These are phyloP conservation scores for Solanum virginianum DNA, from an alignment of 257 asterid species.

Conservation along the genomic window DNA sequence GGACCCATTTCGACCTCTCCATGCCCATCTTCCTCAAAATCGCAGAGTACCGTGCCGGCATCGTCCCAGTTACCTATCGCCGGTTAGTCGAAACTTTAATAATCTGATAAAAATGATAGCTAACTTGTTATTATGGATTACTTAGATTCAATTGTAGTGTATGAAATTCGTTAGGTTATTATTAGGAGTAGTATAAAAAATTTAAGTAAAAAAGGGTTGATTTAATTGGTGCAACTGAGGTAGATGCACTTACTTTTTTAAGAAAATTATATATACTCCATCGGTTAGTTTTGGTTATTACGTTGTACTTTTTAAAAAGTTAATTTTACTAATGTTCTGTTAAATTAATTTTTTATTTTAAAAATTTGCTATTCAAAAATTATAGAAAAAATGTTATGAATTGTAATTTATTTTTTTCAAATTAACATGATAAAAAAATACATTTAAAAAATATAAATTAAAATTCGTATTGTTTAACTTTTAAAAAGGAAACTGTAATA, in stretches of 20 bases:
- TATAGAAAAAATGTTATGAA: too few relatives aligned
- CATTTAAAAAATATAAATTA: too few relatives aligned
- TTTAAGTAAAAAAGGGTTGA: not conserved
- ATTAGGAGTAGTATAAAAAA: not conserved
- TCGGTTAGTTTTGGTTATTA: too few relatives aligned
- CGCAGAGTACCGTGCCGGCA: conserved; percentile 22
- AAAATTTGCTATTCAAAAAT: too few relatives aligned
- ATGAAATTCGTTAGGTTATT: not conserved
- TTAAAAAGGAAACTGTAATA: too few relatives aligned
- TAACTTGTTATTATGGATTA: not conserved
- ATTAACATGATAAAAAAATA: too few relatives aligned
- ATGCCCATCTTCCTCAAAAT: conserved; percentile 26
- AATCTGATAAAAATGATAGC: not conserved
- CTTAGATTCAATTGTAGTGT: not conserved
- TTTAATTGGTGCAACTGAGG: not conserved
- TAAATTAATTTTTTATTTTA: too few relatives aligned
- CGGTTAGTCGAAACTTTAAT: not conserved
- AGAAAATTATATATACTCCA: too few relatives aligned
- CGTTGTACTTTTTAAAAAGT: too few relatives aligned
- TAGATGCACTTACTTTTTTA: not conserved
- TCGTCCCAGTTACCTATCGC: conserved; percentile 23
- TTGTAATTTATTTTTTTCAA: too few relatives aligned
- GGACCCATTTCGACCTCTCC: conserved; percentile 28
- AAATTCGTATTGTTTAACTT: too few relatives aligned
- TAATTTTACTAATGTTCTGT: too few relatives aligned